phyloP scores from a whole-genome alignment of 257 asterid genomes.

The Ophiorrhiza pumila region DNA sequence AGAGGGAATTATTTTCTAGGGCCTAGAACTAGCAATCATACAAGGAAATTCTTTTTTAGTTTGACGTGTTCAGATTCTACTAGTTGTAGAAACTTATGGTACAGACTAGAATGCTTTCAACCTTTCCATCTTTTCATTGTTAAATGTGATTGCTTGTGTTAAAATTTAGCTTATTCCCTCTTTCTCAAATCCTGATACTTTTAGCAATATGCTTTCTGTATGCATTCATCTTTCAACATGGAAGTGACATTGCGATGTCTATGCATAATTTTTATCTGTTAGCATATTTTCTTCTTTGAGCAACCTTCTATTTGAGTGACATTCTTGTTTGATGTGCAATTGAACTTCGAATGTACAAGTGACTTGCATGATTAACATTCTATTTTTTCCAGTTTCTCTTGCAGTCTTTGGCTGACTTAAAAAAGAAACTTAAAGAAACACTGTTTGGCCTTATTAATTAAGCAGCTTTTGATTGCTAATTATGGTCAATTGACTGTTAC shows the following conservation, averaged over 20 bases:
- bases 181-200: too few relatives aligned
- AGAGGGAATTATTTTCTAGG: not conserved
- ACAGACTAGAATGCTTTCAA: not conserved
- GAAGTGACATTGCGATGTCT: too few relatives aligned
- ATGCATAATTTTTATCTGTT: too few relatives aligned
- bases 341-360: too few relatives aligned
- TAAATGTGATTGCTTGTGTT: not conserved
- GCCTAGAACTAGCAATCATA: not conserved
- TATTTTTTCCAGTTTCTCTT: constrained; percentile 75
- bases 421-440: constrained; percentile 52
- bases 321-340: too few relatives aligned
- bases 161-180: too few relatives aligned
- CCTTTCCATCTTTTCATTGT: not conserved
- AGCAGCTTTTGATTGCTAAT: not conserved
- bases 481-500: constrained; percentile 8
- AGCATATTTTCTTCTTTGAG: too few relatives aligned
- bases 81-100: not conserved
- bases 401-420: constrained; percentile 72
- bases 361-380: too few relatives aligned
- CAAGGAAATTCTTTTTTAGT: not conserved
- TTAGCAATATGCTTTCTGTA: too few relatives aligned
- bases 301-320: too few relatives aligned
- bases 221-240: too few relatives aligned
- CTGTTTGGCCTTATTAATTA: constrained; percentile 67
- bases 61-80: not conserved